These are phyloP conservation scores for Ammopiptanthus mongolicus DNA, from an alignment of 306 rosid genomes.

Conservation along the genomic window DNA sequence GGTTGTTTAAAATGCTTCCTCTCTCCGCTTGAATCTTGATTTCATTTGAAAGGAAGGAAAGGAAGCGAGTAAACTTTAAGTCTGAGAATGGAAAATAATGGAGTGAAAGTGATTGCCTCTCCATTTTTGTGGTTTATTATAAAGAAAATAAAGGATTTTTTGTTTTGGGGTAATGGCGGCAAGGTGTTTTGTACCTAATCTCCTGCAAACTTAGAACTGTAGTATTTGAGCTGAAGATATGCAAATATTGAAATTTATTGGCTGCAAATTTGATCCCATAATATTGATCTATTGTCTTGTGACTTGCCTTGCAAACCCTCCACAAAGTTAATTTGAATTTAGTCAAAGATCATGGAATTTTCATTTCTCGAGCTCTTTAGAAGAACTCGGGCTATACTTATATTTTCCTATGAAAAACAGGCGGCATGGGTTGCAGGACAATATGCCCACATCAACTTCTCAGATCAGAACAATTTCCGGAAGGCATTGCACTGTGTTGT, in stretches of 20 bases:
- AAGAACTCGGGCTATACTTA: neutral
- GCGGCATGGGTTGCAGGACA: constrained; percentile 99
- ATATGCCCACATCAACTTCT: constrained; percentile 81
- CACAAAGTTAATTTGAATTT: too few species aligned
- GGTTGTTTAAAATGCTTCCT: too few species aligned
- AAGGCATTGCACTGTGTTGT: constrained; percentile 91
- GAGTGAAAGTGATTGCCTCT: neutral
- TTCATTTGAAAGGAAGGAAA: neutral
- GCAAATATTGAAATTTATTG: neutral
- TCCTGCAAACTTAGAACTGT: neutral
- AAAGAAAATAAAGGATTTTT: neutral
- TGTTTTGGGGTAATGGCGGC: neutral
- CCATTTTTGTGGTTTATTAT: neutral
- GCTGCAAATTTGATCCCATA: neutral
- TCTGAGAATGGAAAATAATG: neutral
- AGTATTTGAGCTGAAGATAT: neutral
- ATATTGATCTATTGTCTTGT: too few species aligned
- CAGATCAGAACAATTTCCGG: constrained; percentile 77
- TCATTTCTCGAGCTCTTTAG: neutral
- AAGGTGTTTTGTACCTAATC: neutral
- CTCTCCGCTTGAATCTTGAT: neutral
- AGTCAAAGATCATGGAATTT: neutral
- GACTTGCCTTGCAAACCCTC: too few species aligned
- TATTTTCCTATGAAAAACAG: constrained; percentile 34
- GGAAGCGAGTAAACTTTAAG: neutral